Base-by-base conservation (phyloP, 2,329 filamentous ascomycete genomes). In the Claviceps paspali region DNA sequence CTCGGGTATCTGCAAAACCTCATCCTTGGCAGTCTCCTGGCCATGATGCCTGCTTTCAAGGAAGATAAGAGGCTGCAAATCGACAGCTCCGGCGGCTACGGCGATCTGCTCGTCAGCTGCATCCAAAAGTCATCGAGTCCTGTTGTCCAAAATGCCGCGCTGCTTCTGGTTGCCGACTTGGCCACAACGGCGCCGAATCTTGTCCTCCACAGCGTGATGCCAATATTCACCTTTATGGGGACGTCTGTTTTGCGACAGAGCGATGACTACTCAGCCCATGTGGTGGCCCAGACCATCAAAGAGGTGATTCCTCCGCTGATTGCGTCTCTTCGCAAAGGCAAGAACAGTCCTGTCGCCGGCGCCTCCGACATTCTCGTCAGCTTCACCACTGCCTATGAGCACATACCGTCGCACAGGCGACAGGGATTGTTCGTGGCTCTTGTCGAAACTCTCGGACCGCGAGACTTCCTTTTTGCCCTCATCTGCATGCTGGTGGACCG, bases 171-270 rank as follows among this genome's bases (percentile, higher is more conserved):
- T 40, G 86, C 88, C 18, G 81, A 78, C 39, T 67, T 98, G 29
- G 88, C 91, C 17, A 80, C 80, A 28, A 82, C 87, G 47, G 84
- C 85, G 0, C 91, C 92, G 0, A 87, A 94, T 54, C 65, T 93
- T 33, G 84, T 98, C 3, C 68, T 98, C 40, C 88, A 98, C 60
- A 95, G 86, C 48, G 84, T 98, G 38, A 98, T 98, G 91, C 91
- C 91, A 10, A 88, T 98, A 36, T 98, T 98, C 61, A 96, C 91
- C 0, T 95, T 96, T 54, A 95, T 96, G 79, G 86, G 88, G 29
- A 82, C 80, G 30, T 94, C 84, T 3, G 79, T 95, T 15, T 70
- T 98, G 35, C 79, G 83, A 34, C 88, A 95, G 60, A 85, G 84
- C 48, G 92, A 98, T 50, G 88, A 96, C 49, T 96, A 95, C 61